A percentile compares a stretch with the other conserved stretches of the same genome.
These are phyloP conservation scores for Ceratobasidium sp. DNA, from an alignment of 1,284 basidiomycete species.

Conservation along the genomic window DNA sequence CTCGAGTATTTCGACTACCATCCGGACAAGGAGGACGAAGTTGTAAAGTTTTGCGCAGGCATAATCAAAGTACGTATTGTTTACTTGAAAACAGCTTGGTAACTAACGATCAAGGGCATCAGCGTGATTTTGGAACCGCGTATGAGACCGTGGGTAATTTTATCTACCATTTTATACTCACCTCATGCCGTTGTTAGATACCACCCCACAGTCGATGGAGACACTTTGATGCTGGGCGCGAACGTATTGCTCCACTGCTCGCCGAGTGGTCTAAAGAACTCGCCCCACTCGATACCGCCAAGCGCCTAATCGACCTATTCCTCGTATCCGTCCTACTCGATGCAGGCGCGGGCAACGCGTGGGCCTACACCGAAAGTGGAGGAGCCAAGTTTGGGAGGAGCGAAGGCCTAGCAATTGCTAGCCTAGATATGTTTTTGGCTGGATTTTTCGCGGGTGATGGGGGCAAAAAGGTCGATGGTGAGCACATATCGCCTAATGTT, in stretches of 20 bases:
- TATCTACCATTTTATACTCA: not conserved
- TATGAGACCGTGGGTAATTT: slow-evolving; percentile 67
- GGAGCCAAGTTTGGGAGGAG: slow-evolving; percentile 77
- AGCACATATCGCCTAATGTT: slow-evolving; percentile 46
- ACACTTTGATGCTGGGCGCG: slow-evolving; percentile 79
- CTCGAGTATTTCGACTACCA: slow-evolving; percentile 90
- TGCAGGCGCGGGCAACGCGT: slow-evolving; percentile 89
- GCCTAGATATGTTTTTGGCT: slow-evolving; percentile 86
- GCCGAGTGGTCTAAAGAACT: slow-evolving; percentile 67
- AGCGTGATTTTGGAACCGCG: slow-evolving; percentile 86
- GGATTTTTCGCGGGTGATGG: slow-evolving; percentile 84
- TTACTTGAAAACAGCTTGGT: not conserved
- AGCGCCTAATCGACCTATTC: slow-evolving; percentile 89
- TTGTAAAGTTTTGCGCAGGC: slow-evolving; percentile 83
- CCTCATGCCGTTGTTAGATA: slow-evolving; percentile 65
- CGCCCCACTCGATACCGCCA: slow-evolving; percentile 71
- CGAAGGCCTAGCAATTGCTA: slow-evolving; percentile 94
- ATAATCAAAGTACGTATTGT: slow-evolving; percentile 75
- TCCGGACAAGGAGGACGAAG: slow-evolving; percentile 76
- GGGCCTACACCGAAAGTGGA: slow-evolving; percentile 80
- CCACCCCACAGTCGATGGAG: slow-evolving; percentile 92
- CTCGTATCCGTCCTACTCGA: slow-evolving; percentile 94
- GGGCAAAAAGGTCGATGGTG: slow-evolving; percentile 81
- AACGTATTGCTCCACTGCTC: slow-evolving; percentile 73
- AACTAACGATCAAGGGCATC: not conserved